Evolutionary conservation across 768 basidiomycete genomes (phyloP).

Genomic region (Rhizopogon sp.): DNA sequence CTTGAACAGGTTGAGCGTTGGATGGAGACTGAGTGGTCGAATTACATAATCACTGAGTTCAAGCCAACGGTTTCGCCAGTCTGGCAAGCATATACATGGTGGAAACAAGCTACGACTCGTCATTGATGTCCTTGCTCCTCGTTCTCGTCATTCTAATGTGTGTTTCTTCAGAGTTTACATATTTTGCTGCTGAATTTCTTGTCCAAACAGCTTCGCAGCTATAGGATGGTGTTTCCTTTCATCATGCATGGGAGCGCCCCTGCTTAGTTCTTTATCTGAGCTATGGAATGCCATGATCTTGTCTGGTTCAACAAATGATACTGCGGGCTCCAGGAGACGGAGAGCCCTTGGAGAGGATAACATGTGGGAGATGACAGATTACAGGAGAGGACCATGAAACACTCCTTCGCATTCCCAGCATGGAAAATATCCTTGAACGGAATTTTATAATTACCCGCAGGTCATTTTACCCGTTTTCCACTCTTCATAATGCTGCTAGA

Average conservation of each 20-base stretch:
- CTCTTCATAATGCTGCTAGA: background rate
- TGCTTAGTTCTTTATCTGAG: slow-evolving; percentile 38
- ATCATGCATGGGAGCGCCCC: slow-evolving; percentile 56
- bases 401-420: background rate
- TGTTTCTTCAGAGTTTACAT: background rate
- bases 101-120: slow-evolving; percentile 21
- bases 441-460: background rate
- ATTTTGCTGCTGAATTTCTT: background rate
- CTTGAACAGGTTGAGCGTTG: no score
- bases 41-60: no score
- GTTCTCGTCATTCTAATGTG: slow-evolving; percentile 48
- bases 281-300: slow-evolving; percentile 41
- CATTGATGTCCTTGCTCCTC: slow-evolving; percentile 38
- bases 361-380: slow-evolving; percentile 57
- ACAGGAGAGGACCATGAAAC: slow-evolving; percentile 25
- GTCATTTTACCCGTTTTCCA: background rate
- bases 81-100: background rate
- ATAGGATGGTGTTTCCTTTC: slow-evolving; percentile 65
- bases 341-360: slow-evolving; percentile 42
- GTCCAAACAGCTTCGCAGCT: slow-evolving; percentile 35
- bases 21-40: no score
- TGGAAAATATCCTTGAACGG: background rate
- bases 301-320: slow-evolving; percentile 31
- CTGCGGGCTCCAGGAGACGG: slow-evolving; percentile 25
- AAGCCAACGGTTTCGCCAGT: no score